phyloP scores from a whole-genome alignment of 176 grass and related monocot species.

The Themeda triandra region DNA sequence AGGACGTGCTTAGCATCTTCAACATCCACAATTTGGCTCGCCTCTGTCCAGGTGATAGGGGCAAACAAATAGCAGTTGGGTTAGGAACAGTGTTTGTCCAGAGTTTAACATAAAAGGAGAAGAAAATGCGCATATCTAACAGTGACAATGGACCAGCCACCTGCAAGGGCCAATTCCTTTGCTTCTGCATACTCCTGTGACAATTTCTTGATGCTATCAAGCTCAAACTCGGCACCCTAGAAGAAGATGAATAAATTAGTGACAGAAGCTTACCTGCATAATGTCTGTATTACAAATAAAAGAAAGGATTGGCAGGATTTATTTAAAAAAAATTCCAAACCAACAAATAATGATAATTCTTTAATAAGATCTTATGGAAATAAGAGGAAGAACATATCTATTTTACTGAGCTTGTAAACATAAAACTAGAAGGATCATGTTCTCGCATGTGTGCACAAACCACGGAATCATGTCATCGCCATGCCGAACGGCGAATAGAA shows the following conservation, averaged over 20 bases:
- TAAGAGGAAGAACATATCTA: not conserved
- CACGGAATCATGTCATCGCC: not conserved
- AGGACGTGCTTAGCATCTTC: constrained; percentile 55
- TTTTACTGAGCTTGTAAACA: not conserved
- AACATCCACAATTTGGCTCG: constrained; percentile 27
- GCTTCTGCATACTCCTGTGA: constrained; percentile 65
- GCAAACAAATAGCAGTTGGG: not conserved
- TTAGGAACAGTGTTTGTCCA: not conserved
- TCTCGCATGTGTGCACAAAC: not conserved
- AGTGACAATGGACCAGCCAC: constrained; percentile 22
- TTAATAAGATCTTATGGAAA: not conserved
- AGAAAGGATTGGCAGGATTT: not conserved
- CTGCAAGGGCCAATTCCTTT: constrained; percentile 59
- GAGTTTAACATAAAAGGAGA: not conserved
- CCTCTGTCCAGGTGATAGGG: constrained; percentile 33
- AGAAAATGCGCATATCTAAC: not conserved
- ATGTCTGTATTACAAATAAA: not conserved
- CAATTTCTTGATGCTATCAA: constrained; percentile 62
- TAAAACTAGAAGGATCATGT: not conserved
- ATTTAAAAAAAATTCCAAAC: no score
- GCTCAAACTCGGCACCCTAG: constrained; percentile 60
- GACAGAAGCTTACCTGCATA: not conserved
- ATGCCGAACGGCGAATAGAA: not conserved
- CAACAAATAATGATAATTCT: not conserved
- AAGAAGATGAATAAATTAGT: constrained; percentile 29